Conservation (phyloP, 2,329 filamentous ascomycete genomes). For the Lasiodiplodia citricola region DNA sequence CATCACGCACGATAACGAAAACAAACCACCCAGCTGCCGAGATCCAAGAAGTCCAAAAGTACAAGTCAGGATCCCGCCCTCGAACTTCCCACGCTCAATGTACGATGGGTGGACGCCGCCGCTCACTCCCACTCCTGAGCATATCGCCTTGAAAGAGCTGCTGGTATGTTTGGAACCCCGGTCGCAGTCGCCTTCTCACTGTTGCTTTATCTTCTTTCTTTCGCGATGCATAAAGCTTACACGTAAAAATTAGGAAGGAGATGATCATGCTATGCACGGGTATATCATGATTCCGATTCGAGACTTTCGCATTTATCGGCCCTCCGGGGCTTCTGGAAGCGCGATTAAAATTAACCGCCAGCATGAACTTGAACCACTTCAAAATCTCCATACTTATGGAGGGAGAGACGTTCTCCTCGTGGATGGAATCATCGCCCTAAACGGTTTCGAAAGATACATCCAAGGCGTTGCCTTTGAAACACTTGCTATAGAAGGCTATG, state of each 20-base stretch:
- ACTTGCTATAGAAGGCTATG: slow-evolving; percentile 72
- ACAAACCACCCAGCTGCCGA: too few relatives aligned
- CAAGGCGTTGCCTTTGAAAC: slow-evolving; percentile 60
- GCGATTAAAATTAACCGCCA: not conserved
- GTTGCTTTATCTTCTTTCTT: not conserved
- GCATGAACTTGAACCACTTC: slow-evolving; percentile 32
- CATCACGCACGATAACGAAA: not conserved
- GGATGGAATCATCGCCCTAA: slow-evolving; percentile 52
- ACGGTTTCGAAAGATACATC: slow-evolving; percentile 56
- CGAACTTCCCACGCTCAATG: not conserved
- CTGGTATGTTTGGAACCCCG: not conserved
- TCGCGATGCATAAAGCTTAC: not conserved
- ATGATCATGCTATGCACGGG: not conserved
- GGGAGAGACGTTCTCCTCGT: slow-evolving; percentile 32
- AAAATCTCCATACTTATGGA: slow-evolving; percentile 31
- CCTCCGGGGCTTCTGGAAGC: not conserved
- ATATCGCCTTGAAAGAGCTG: not conserved
- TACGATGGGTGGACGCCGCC: slow-evolving; percentile 7
- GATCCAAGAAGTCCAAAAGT: not conserved
- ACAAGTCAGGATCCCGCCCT: not conserved
- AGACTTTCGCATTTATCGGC: slow-evolving; percentile 17
- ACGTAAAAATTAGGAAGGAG: not conserved
- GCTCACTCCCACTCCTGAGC: not conserved
- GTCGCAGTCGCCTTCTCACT: not conserved
- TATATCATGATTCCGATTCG: not conserved